Conservation (phyloP, 202 grass and related monocot species). For the Alloteropsis angusta region DNA sequence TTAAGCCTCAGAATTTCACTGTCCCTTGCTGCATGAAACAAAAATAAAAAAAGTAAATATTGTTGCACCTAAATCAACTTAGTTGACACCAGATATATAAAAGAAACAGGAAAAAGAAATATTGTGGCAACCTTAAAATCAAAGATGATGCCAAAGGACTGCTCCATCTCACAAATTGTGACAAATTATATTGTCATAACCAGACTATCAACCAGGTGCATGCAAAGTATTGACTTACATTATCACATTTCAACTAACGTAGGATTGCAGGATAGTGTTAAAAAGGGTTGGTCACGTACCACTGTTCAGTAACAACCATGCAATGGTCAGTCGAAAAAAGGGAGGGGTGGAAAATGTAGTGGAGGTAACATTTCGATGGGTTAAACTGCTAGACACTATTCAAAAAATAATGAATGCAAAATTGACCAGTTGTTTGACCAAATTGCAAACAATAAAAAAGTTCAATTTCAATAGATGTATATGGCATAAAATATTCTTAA, state of each 20-base stretch:
- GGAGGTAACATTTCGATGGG: background rate
- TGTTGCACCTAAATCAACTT: background rate
- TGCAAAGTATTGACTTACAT: background rate
- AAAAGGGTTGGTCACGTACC: background rate
- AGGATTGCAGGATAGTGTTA: background rate
- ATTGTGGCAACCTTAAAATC: background rate
- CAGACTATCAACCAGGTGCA: background rate
- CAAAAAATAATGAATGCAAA: too few species aligned
- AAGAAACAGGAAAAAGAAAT: background rate
- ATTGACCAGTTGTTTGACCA: background rate
- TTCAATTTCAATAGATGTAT: background rate
- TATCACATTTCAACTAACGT: background rate
- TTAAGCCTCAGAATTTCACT: constrained; percentile 51
- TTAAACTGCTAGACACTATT: background rate
- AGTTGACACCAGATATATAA: background rate
- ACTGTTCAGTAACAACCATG: background rate
- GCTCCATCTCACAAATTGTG: background rate
- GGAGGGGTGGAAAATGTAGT: background rate
- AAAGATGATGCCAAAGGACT: background rate
- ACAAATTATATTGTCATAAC: background rate
- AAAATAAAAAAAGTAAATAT: constrained; percentile 10
- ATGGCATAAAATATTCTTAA: background rate
- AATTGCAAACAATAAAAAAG: too few species aligned
- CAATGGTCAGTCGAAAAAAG: background rate
- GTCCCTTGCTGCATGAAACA: constrained; percentile 45